These are phyloP conservation scores for Pseudomicrostroma phylloplanum DNA, from an alignment of 1,284 basidiomycete genomes.

Conservation along the genomic window DNA sequence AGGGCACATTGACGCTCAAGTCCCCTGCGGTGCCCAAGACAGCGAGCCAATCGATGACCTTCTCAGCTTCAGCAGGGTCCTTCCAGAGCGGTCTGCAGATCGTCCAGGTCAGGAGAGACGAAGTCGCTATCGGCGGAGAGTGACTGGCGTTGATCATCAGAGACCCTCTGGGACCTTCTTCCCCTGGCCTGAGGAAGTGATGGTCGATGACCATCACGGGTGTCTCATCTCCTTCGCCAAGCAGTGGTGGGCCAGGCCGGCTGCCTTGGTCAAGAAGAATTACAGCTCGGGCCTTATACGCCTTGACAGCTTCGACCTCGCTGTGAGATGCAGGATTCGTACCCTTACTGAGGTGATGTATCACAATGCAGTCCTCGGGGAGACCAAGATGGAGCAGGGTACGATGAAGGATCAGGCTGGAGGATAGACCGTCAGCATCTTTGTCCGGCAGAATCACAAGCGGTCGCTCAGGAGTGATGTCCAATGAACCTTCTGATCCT, in stretches of 20 bases:
- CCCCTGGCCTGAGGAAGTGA: slow-evolving; percentile 20
- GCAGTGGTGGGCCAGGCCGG: slow-evolving; percentile 24
- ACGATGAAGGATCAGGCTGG: slow-evolving; percentile 31
- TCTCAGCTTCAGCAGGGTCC: slow-evolving; percentile 13
- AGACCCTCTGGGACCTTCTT: slow-evolving; percentile 23
- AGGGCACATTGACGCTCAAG: slow-evolving; percentile 26
- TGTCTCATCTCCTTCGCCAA: slow-evolving; percentile 12
- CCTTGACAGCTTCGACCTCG: slow-evolving; percentile 21
- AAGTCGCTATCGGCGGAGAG: slow-evolving; percentile 26
- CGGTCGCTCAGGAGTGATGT: background rate
- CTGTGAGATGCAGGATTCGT: slow-evolving; percentile 17
- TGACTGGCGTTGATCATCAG: slow-evolving; percentile 34
- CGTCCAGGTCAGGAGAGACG: slow-evolving; percentile 29
- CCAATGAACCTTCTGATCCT: background rate
- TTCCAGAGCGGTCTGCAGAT: slow-evolving; percentile 28
- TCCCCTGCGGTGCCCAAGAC: slow-evolving; percentile 36
- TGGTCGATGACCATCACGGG: slow-evolving; percentile 34
- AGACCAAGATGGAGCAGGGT: slow-evolving; percentile 23
- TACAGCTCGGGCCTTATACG: slow-evolving; percentile 24
- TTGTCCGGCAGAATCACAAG: slow-evolving; percentile 32
- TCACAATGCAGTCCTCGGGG: slow-evolving; percentile 17
- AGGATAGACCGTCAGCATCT: slow-evolving; percentile 34
- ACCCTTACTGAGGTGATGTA: slow-evolving; percentile 34
- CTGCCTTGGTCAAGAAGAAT: slow-evolving; percentile 38
- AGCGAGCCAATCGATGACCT: slow-evolving; percentile 28